These are phyloP conservation scores for Rhododendron vialii DNA, from an alignment of 148 eudicot genomes.

Conservation along the genomic window DNA sequence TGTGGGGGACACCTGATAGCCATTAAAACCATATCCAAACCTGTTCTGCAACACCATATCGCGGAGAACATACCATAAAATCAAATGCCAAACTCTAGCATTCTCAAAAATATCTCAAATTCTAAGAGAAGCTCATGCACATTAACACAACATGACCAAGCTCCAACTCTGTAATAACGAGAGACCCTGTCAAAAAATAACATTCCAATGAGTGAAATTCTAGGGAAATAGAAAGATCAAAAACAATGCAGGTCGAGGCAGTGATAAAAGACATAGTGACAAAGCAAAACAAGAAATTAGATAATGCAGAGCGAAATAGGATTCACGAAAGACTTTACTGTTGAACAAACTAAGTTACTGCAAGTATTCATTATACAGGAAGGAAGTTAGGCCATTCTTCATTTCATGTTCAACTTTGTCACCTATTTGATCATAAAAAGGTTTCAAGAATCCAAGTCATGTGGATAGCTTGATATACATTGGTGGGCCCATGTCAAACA, in stretches of 20 bases:
- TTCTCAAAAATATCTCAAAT: not conserved
- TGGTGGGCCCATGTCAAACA: not conserved
- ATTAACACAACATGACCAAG: not conserved
- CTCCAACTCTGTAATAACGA: not conserved
- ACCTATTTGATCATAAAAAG: not conserved
- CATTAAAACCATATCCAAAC: slow-evolving; percentile 67
- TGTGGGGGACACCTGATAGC: slow-evolving; percentile 67
- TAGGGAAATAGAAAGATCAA: not conserved
- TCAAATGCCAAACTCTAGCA: slow-evolving; percentile 17
- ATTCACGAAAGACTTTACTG: not conserved
- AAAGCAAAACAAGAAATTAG: not conserved
- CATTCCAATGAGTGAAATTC: not conserved
- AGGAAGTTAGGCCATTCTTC: not conserved
- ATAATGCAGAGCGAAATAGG: not conserved
- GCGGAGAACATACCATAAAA: slow-evolving; percentile 52
- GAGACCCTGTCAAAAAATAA: not conserved
- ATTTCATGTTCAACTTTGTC: not conserved
- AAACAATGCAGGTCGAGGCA: not conserved
- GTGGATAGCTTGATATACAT: not conserved
- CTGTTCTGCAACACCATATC: slow-evolving; percentile 82
- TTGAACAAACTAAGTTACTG: not conserved
- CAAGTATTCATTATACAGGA: not conserved
- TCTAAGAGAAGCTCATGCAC: slow-evolving; percentile 10
- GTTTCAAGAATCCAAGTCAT: not conserved
- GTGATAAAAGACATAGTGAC: not conserved